Percentiles rank a stretch among this genome's conserved stretches.
phyloP scores from a whole-genome alignment of 768 basidiomycete species.

The Stropharia rugosoannulata region DNA sequence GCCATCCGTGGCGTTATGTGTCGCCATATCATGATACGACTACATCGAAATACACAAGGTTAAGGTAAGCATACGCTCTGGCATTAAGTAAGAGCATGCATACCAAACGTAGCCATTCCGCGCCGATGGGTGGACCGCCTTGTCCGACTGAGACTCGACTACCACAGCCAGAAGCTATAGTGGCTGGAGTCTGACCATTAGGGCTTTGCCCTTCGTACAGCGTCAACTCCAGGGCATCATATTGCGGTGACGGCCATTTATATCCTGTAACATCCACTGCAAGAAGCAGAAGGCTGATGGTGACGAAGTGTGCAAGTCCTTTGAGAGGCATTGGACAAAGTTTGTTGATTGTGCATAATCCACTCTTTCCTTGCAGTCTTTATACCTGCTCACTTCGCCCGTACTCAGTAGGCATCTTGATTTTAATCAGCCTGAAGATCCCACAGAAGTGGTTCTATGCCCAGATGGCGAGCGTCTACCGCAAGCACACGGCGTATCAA shows the following conservation, averaged over 20 bases:
- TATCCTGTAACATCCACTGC: conserved; percentile 1
- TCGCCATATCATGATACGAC: conserved; percentile 45
- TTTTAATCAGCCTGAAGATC: no score
- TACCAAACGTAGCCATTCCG: conserved; percentile 18
- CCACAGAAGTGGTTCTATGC: no score
- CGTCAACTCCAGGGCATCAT: conserved; percentile 1
- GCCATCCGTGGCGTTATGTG: conserved; percentile 33
- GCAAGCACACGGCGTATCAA: no score
- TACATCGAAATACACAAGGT: conserved; percentile 7
- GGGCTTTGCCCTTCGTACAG: conserved; percentile 1
- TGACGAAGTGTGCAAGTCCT: no score
- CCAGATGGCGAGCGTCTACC: no score
- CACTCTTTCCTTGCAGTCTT: no score
- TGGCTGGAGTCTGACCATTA: background rate
- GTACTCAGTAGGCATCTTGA: no score
- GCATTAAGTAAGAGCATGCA: background rate
- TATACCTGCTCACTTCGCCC: no score
- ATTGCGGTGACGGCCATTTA: conserved; percentile 4
- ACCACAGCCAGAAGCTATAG: background rate
- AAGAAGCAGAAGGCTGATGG: no score
- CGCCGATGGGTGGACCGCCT: background rate
- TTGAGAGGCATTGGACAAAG: no score
- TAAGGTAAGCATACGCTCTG: background rate
- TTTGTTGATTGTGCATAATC: no score
- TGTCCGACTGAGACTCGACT: background rate